A percentile compares a stretch with the other conserved stretches of the same genome.
Conservation (phyloP, 2,329 filamentous ascomycete species). For the Gliomastix tumulicola region DNA sequence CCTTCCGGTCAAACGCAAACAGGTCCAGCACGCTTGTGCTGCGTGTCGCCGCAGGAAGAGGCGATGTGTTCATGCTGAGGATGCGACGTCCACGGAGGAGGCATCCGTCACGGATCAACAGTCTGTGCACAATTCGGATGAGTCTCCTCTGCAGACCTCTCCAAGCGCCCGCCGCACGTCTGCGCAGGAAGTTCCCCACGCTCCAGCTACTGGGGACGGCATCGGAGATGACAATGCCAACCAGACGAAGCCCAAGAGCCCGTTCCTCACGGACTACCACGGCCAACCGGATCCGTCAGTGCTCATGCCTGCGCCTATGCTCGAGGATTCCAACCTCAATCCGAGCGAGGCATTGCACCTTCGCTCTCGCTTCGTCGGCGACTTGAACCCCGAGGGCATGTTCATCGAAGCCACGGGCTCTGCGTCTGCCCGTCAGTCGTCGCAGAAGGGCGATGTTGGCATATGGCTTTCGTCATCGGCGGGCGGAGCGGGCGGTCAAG, state of each 20-base stretch:
- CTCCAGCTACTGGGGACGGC: too few relatives aligned
- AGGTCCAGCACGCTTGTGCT: constrained; percentile 51
- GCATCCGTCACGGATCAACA: not conserved
- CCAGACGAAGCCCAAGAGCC: too few relatives aligned
- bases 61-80: constrained; percentile 34
- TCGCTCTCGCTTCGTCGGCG: constrained; percentile 45
- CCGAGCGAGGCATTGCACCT: too few relatives aligned
- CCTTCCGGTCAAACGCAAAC: constrained; percentile 51
- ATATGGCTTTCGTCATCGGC: constrained; percentile 40
- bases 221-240: too few relatives aligned
- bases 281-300: too few relatives aligned
- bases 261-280: too few relatives aligned
- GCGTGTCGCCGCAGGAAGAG: constrained; percentile 49
- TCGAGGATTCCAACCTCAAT: too few relatives aligned
- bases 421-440: constrained; percentile 20
- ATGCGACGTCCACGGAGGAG: constrained; percentile 9
- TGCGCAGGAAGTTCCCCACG: too few relatives aligned
- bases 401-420: constrained; percentile 46
- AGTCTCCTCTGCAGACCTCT: too few relatives aligned
- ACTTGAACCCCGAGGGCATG: constrained; percentile 53
- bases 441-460: constrained; percentile 46
- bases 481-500: constrained; percentile 13
- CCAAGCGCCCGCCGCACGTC: too few relatives aligned
- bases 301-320: too few relatives aligned
- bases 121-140: not conserved